Percentiles rank a stretch among this genome's conserved stretches.
Evolutionary conservation across 2,329 filamentous ascomycete species (phyloP).

Genomic region (Diaporthe batatas): DNA sequence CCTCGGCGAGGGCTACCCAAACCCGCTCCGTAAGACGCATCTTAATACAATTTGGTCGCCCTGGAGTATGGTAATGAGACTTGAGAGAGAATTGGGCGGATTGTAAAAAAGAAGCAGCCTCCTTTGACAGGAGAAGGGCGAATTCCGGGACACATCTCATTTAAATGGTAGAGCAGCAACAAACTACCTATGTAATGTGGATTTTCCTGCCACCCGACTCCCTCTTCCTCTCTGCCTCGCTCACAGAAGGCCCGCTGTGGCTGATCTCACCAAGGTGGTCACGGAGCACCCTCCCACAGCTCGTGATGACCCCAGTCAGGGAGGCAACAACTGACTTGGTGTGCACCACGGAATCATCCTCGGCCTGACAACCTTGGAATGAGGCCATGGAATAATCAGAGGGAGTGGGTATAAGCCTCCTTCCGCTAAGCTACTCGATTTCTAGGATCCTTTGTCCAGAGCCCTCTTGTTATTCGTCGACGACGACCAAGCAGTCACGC

Average conservation of each 20-base stretch:
- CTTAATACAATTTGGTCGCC: no score
- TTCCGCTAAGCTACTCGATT: neutral
- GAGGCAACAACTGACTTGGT: neutral
- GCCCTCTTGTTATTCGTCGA: neutral
- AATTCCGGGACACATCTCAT: neutral
- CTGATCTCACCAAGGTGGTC: neutral
- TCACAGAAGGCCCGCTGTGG: neutral
- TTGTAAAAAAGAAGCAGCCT: neutral
- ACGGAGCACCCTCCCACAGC: neutral
- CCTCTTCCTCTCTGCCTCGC: neutral
- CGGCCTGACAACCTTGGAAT: neutral
- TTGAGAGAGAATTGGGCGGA: neutral
- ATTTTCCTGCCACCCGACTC: neutral
- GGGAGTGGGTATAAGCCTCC: slow-evolving; percentile 13
- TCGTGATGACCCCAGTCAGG: neutral
- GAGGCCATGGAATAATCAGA: neutral
- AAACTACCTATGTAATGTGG: no score
- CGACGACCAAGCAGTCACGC: neutral
- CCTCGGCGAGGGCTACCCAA: slow-evolving; percentile 24
- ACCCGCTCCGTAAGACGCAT: slow-evolving; percentile 32
- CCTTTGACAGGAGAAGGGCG: neutral
- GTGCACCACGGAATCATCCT: neutral
- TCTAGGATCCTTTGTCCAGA: neutral
- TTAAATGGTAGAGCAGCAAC: neutral
- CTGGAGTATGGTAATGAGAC: neutral